Evolutionary conservation across 495 filamentous ascomycete genomes (phyloP), one percentile per base, ranked within the genome.

Genomic region (Penicillium psychrofluorescens): DNA sequence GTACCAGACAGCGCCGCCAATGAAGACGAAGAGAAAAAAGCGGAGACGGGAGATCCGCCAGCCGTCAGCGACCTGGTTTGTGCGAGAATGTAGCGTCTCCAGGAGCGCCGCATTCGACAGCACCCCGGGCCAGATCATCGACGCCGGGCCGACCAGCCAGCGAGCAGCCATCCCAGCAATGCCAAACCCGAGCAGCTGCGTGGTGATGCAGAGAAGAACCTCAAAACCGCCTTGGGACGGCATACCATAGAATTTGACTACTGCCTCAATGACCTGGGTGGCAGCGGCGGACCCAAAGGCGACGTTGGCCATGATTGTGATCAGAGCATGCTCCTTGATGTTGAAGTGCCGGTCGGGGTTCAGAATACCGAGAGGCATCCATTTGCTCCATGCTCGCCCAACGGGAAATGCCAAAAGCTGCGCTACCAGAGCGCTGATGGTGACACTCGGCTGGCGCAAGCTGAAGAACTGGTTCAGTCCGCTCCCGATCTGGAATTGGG

Each of bases 91-190:
- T 15, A 95, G 69, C 0, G 89, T 90, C 2, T 79, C 82, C 50
- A 95, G 85, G 72, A 95, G 86, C 35, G 89, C 84, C 1, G 88
- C 85, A 35, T 89, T 90, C 62, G 90, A 88, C 29, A 95, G 70
- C 4, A 89, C 90, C 36, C 83, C 81, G 0, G 90, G 90, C 90
- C 90, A 95, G 11, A 95, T 85, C 88, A 95, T 95, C 12, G 86
- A 83, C 35, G 84, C 81, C 6, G 90, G 90, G 7, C 83, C 76
- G 22, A 82, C 78, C 14, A 82, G 63, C 65, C 77, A 82, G 29
- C 74, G 68, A 11, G 75, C 64, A 27, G 68, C 67, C 45, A 80
- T 54, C 1, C 85, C 85, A 0, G 84, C 84, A 40, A 90, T 72
- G 2, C 84, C 85, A 54, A 86, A 86, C 0, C 85, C 84, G 33